Conservation (phyloP, 1,284 basidiomycete genomes). For the Xerocomus cyaneibrunnescens region DNA sequence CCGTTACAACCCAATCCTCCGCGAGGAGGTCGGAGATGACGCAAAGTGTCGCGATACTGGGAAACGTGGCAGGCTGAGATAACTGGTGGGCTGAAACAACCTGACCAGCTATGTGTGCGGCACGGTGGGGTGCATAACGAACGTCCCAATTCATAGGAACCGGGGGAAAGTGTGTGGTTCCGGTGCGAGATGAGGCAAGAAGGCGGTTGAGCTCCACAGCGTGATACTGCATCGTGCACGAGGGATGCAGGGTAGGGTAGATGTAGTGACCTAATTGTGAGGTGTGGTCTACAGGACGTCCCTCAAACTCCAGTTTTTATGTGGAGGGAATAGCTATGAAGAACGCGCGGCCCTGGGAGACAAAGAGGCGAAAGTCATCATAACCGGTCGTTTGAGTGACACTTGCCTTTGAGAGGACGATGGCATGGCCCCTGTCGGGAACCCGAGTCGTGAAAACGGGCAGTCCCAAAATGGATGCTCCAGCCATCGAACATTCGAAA, state of each 20-base stretch:
- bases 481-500: background rate
- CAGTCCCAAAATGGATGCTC: slow-evolving; percentile 5
- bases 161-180: slow-evolving; percentile 9
- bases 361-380: slow-evolving; percentile 1
- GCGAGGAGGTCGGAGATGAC: slow-evolving; percentile 49
- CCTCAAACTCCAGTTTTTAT: slow-evolving; percentile 22
- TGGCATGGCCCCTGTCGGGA: background rate
- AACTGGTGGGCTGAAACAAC: slow-evolving; percentile 33
- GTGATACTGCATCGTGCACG: slow-evolving; percentile 20
- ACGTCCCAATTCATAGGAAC: slow-evolving; percentile 48
- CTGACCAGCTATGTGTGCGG: slow-evolving; percentile 26
- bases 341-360: slow-evolving; percentile 3
- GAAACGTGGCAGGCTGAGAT: slow-evolving; percentile 42
- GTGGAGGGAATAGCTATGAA: background rate
- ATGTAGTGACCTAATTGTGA: background rate
- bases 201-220: slow-evolving; percentile 21
- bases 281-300: background rate
- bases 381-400: slow-evolving; percentile 9
- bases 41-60: slow-evolving; percentile 38
- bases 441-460: slow-evolving; percentile 1
- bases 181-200: slow-evolving; percentile 14
- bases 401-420: slow-evolving; percentile 19
- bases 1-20: slow-evolving; percentile 38
- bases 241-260: slow-evolving; percentile 1
- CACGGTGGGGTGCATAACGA: slow-evolving; percentile 39